Base-by-base conservation (phyloP, 768 basidiomycete species). In the Amanita inopinata region DNA sequence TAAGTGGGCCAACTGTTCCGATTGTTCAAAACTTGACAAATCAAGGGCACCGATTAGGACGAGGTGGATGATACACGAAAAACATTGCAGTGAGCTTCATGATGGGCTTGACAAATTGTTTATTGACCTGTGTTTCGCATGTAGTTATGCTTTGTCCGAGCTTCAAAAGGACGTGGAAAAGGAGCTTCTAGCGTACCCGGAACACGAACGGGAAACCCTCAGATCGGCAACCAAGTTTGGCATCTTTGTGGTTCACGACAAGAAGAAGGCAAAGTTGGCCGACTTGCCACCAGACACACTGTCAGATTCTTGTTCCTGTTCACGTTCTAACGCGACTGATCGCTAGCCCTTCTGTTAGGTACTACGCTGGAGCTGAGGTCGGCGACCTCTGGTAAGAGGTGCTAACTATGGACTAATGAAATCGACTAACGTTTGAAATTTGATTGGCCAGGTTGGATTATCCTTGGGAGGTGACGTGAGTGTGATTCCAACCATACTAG, bases 161-260 rank as follows among this genome's bases (percentile, higher is more conserved):
- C 78, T 99, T 20, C 71, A 81, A 56, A 85, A 83, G 59, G 96
- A 99, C 56, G 84, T 96, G 38, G 85, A 87, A 52, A 59, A 60
- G 33, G 85, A 84, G 51, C 62, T 87, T 10, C 61, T 74, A 20
- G 57, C 59, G 8, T 71, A 78, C 44, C 80, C 85, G 3, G 84
- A 87, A 59, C 61, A 73, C 12, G 80, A 92, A 51, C 80, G 83
- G 38, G 76, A 82, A n/a, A 73, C 73, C 1, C 63, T 80, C 14
- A 73, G 75, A 46, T 58, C 62, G 5, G 65, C 70, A 3, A 92
- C 94, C 19, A 69, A 84, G 58, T 90, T 99, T 47, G 93, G 77
- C 1, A 69, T 97, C 49, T 99, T 98, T 55, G 94, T 98, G 35
- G 88, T 93, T 18, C 87, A 92, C 63, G 89, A 92, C 69, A 98